These are phyloP conservation scores for Immersiporthe knoxdaviesiana DNA, from an alignment of 2,329 filamentous ascomycete genomes.

Conservation along the genomic window DNA sequence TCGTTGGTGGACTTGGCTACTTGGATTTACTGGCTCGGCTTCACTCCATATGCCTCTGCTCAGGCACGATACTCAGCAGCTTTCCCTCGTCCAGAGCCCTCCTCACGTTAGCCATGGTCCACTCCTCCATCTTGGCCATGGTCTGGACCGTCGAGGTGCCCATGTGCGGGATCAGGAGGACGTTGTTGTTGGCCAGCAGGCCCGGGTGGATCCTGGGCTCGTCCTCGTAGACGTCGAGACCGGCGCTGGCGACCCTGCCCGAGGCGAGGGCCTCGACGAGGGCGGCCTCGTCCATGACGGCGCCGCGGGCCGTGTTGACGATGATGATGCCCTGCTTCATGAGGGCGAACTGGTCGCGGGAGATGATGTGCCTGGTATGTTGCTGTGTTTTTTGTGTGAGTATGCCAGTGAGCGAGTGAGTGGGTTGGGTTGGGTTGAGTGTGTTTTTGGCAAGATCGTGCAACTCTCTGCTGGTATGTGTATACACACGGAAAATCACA, in stretches of 20 bases:
- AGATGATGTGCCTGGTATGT: conserved; percentile 76
- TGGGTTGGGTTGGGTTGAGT: no score
- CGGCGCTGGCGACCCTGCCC: conserved; percentile 71
- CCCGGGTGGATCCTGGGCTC: conserved; percentile 78
- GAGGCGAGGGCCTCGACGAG: conserved; percentile 72
- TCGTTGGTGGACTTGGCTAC: no score
- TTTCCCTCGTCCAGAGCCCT: conserved; percentile 64
- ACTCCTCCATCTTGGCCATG: conserved; percentile 38
- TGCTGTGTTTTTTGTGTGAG: conserved; percentile 40
- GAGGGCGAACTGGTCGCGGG: conserved; percentile 67
- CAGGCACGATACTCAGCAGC: conserved; percentile 71
- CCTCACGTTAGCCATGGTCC: conserved; percentile 72
- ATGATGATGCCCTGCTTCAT: conserved; percentile 81
- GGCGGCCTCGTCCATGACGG: conserved; percentile 80
- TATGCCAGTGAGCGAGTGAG: neutral
- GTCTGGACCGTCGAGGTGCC: conserved; percentile 69
- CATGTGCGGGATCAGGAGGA: conserved; percentile 82
- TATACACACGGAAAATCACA: no score
- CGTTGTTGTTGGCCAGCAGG: conserved; percentile 69
- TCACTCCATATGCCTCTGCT: conserved; percentile 54
- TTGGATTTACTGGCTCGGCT: no score
- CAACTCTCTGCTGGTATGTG: no score
- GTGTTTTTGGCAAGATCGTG: no score
- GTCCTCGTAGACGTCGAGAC: conserved; percentile 82
- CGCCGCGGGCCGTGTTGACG: conserved; percentile 82